Base-by-base conservation (phyloP, 768 basidiomycete genomes). In the Pulveroboletus sp. region DNA sequence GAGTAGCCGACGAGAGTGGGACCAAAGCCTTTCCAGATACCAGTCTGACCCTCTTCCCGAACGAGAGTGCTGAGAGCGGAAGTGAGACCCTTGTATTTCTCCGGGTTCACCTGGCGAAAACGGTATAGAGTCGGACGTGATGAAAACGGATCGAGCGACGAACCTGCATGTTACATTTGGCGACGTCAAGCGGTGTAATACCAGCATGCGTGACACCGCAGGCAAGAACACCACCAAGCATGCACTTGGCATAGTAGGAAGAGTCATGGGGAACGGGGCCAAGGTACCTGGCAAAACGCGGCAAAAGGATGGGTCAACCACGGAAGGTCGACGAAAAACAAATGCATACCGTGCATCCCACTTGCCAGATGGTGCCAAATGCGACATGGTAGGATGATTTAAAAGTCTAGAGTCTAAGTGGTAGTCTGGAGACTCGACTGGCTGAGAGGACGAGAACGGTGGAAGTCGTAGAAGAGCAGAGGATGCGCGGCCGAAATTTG, bases 1-100 rank as follows among this genome's bases (percentile, higher is more conserved):
- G 91, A 90, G 76, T 94, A 93, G 56, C 93, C 93, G 71, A 94
- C 76, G 60, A 92, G 77, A 51, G 93, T 97, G 44, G 93, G 93
- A 37, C 89, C 89, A 69, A 95, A 75, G 64, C 93, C 93, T 71
- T 94, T 97, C 83, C 92, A 88, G 70, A 95, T 81, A 71, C 91
- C 93, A 42, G 70, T 81, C 52, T 82, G 71, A 62, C 93, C 89
- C 72, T 93, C 88, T 69, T 90, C 89, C 40, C 79, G 80, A 52
- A 86, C 50, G 63, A 93, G 81, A 33, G 77, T 76, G 47, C 76
- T 76, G 55, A 93, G 71, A 56, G 78, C 74, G 45, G 79, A 72
- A 47, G 73, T 59, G 56, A 85, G 81, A 51, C 86, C 83, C 59
- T 73, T 79, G 76, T 83, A 91, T 69, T 91, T 90, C 47, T 58